Base-by-base conservation (phyloP, 2,329 filamentous ascomycete species). In the Monosporascus ibericus region DNA sequence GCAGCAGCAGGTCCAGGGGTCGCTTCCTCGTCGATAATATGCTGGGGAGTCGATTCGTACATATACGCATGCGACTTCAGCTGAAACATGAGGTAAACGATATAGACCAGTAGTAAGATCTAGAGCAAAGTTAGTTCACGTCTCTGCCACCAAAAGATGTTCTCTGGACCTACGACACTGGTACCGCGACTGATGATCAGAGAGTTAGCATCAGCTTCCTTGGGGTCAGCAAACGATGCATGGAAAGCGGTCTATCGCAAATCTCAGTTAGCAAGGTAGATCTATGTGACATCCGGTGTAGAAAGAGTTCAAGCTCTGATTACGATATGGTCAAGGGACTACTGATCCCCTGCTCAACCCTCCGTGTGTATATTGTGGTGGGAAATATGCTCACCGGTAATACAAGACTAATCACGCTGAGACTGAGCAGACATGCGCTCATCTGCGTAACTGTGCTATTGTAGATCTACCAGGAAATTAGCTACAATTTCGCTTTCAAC, bases 401-500 rank as follows among this genome's bases (percentile, higher is more conserved):
- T 25, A 96, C 80, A 22, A 96, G 76, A 74, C 91, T 96, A 71
- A 90, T 92, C 55, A 95, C 92, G 65, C 88, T 92, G 70, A 96
- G 71, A 75, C 90, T 95, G 60, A 96, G 81, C 61, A 96, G 77
- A 72, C 90, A 95, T 49, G 92, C 92, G 67, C 90, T 96, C 90
- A 96, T 96, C 68, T 96, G 91, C 1, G 91, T 96, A 53, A 96
- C 90, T 22, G 90, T 96, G 71, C 85, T 94, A 72, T 96, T 96
- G 73, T 96, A 96, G 57, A 96, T 86, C 82, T 88, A 50, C 22
- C 34, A 48, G 25, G 5, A 4, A 18, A 20, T 40, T 18, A 40
- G 38, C 17, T 9, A 40, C 38, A 6, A 18, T 40, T 20, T 7
- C 1, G 30, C 30, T 11, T 14, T 34, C 30, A 11, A 14, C 9